Base-by-base conservation (phyloP, 306 rosid genomes). In the Dryas alaskensis region DNA sequence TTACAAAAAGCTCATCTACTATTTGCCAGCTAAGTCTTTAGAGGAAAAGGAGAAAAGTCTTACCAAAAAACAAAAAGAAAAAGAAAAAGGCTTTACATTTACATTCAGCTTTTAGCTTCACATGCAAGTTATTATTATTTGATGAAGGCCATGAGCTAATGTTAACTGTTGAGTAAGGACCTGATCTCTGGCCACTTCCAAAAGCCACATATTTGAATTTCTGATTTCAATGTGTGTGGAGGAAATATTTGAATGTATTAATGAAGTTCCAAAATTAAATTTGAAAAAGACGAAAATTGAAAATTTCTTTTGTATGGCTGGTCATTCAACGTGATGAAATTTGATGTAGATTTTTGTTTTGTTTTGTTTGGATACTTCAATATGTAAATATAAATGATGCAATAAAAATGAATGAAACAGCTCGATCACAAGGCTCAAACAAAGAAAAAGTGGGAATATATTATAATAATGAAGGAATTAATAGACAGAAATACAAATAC, bases 21-120 rank as follows among this genome's bases (percentile, higher is more conserved):
- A 31, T 59, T 16, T 39, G 50, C 63, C 73, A 10, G 39, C 50
- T 11, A 53, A 40, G 40, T 69, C 51, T 4, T 31, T 31, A 52
- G 8, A n/a, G 40, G 51, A 7, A 53, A 69, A 40, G 19, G 17
- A 68, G 27, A 10, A 52, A 10, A 4, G 1, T 44, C 57, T 8
- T 49, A 3, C 17, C 2, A 5, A 68, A 45, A 45, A 9, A 65
- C 4, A n/a, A 14, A 27, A 49, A 31, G 17, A 0, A 40, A 2
- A 25, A 17, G 47, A 27, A 46, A 39, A 43, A 3, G 69, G 14
- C 40, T 43, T 17, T 44, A 44, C 69, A 43, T 43, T 37, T 4
- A 19, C 62, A 52, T 40, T 53, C 50, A 43, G 53, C 17, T 54
- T 3, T 17, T 70, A 70, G 65, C 75, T 54, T 54, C 6, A 59